Percentiles rank a stretch among this genome's conserved stretches.
Evolutionary conservation across 2,329 filamentous ascomycete genomes (phyloP).

Genomic region (Pseudogymnoascus sp.): DNA sequence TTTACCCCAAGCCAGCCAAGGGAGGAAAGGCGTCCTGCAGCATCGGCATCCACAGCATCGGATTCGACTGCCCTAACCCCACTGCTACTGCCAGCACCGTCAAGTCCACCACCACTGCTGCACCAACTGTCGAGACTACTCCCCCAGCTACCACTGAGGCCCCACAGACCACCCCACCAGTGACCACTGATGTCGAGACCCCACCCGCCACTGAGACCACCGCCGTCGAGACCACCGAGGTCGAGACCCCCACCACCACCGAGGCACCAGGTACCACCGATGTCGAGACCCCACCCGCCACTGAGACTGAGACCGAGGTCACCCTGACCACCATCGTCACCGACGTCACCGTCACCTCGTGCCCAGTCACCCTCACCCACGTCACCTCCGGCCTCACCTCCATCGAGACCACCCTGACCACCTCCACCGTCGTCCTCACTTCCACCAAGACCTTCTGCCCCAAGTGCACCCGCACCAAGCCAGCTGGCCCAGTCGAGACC

Average conservation of each 20-base stretch:
- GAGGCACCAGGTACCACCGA: background rate
- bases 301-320: background rate
- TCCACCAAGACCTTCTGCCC: constrained; percentile 30
- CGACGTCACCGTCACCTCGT: constrained; percentile 26
- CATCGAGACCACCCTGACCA: constrained; percentile 23
- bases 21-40: constrained; percentile 56
- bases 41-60: constrained; percentile 67
- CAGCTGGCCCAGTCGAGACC: background rate
- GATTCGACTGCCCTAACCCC: constrained; percentile 58
- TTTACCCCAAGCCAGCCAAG: constrained; percentile 48
- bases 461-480: constrained; percentile 21
- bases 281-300: background rate
- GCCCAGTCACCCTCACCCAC: constrained; percentile 24
- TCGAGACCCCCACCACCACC: background rate
- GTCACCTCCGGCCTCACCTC: constrained; percentile 22
- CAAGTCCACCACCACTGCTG: constrained; percentile 17
- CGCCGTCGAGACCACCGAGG: constrained; percentile 15
- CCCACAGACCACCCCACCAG: constrained; percentile 16
- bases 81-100: constrained; percentile 19
- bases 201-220: background rate
- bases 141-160: constrained; percentile 12
- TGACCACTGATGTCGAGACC: background rate
- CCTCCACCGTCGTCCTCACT: constrained; percentile 32
- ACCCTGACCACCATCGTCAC: constrained; percentile 17
- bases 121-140: constrained; percentile 19